Conservation (phyloP, 805 yeast species). For the Yamadazyma laniorum region DNA sequence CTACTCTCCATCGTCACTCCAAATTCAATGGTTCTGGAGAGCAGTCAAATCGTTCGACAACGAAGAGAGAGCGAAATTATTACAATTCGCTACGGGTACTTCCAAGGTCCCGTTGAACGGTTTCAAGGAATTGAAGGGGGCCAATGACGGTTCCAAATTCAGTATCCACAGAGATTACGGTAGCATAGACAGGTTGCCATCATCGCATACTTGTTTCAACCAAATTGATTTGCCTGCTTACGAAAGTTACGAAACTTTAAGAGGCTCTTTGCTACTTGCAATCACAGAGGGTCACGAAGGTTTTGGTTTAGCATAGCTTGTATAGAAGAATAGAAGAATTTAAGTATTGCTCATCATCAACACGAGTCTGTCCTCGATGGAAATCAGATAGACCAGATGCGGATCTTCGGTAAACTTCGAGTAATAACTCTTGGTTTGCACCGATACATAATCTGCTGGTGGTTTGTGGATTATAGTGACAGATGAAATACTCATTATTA, state of each 20-base stretch:
- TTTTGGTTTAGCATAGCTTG: constrained; percentile 68
- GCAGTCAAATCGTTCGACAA: constrained; percentile 91
- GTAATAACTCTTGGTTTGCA: too few relatives aligned
- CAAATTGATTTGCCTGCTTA: constrained; percentile 93
- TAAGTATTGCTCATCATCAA: too few relatives aligned
- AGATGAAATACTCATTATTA: too few relatives aligned
- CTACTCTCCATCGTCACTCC: constrained; percentile 78
- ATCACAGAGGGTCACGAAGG: constrained; percentile 96
- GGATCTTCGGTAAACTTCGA: too few relatives aligned
- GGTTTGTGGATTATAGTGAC: too few relatives aligned
- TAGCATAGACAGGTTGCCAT: constrained; percentile 79
- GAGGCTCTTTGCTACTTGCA: constrained; percentile 79
- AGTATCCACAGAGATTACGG: constrained; percentile 90
- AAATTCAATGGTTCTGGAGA: constrained; percentile 96
- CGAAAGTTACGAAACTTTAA: constrained; percentile 79
- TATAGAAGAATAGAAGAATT: background rate
- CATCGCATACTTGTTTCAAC: constrained; percentile 92
- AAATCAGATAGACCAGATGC: too few relatives aligned
- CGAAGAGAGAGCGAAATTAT: constrained; percentile 89
- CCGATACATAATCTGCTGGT: too few relatives aligned
- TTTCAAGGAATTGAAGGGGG: constrained; percentile 84
- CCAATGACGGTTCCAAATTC: constrained; percentile 81
- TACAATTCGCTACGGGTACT: constrained; percentile 97
- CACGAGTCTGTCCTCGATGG: too few relatives aligned
- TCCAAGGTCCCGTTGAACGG: constrained; percentile 95